Evolutionary conservation across 257 asterid species (phyloP).

Genomic region (Nicotiana attenuata): DNA sequence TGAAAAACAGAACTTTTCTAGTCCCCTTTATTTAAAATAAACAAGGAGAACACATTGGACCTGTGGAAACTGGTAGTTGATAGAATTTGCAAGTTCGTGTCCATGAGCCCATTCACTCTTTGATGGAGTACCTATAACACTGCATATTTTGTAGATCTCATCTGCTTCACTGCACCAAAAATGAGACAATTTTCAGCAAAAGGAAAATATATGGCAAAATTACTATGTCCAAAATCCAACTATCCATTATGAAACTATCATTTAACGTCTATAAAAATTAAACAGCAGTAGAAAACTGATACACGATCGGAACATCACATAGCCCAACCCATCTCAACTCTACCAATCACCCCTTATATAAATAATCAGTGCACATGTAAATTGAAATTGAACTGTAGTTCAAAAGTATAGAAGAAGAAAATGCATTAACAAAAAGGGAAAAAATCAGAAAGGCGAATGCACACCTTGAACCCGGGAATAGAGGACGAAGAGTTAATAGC

Average conservation of each 20-base stretch:
- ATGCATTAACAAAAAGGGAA: not conserved
- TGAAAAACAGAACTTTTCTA: not conserved
- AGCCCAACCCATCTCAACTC: not conserved
- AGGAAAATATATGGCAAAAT: not conserved
- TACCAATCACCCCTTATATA: not conserved
- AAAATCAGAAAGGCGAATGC: not conserved
- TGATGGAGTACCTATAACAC: constrained; percentile 76
- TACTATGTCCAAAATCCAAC: not conserved
- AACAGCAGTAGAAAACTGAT: not conserved
- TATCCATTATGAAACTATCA: not conserved
- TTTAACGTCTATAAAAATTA: not conserved
- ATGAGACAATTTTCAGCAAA: constrained; percentile 12
- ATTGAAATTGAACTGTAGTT: not conserved
- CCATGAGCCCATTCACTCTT: constrained; percentile 62
- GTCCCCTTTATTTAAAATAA: not conserved
- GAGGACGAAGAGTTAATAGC: constrained; percentile 73
- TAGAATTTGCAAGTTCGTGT: constrained; percentile 53
- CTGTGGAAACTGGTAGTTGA: constrained; percentile 63
- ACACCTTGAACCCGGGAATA: constrained; percentile 91
- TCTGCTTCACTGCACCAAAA: constrained; percentile 70
- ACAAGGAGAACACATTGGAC: constrained; percentile 35
- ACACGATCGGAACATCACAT: not conserved
- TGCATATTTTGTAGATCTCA: constrained; percentile 85
- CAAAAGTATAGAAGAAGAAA: not conserved
- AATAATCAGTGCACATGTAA: not conserved